A percentile compares a stretch with the other conserved stretches of the same genome.
These are phyloP conservation scores for Talaromyces sp. DNA, from an alignment of 2,329 filamentous ascomycete genomes.

Conservation along the genomic window DNA sequence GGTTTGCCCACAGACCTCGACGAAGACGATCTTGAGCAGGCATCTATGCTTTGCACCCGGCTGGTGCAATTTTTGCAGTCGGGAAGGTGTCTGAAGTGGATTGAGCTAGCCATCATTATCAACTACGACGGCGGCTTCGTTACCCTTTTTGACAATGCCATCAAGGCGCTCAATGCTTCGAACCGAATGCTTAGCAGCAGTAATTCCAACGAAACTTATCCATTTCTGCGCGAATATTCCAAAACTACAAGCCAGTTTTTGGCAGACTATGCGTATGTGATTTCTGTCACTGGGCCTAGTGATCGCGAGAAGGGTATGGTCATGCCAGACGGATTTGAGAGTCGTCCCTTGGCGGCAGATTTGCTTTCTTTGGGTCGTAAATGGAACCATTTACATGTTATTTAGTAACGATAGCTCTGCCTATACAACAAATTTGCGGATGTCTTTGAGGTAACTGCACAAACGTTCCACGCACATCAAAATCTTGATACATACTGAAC, in stretches of 20 bases:
- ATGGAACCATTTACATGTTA: not conserved
- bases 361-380: not conserved
- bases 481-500: too few relatives aligned
- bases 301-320: not conserved
- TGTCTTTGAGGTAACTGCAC: not conserved
- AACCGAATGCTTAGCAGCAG: not conserved
- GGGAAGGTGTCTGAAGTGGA: constrained; percentile 1
- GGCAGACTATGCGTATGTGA: constrained; percentile 2
- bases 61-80: not conserved
- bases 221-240: not conserved
- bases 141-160: not conserved
- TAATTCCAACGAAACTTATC: not conserved
- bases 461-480: too few relatives aligned
- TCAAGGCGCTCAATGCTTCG: not conserved
- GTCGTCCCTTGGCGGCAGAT: not conserved
- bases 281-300: not conserved
- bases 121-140: not conserved
- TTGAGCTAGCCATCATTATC: constrained; percentile 4
- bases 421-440: not conserved
- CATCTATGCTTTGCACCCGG: not conserved
- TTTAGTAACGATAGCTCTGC: not conserved
- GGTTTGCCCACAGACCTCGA: not conserved
- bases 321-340: not conserved
- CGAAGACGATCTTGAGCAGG: constrained; percentile 1
- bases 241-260: not conserved